phyloP scores from a whole-genome alignment of 495 filamentous ascomycete species.

The Thermochaetoides thermophila region DNA sequence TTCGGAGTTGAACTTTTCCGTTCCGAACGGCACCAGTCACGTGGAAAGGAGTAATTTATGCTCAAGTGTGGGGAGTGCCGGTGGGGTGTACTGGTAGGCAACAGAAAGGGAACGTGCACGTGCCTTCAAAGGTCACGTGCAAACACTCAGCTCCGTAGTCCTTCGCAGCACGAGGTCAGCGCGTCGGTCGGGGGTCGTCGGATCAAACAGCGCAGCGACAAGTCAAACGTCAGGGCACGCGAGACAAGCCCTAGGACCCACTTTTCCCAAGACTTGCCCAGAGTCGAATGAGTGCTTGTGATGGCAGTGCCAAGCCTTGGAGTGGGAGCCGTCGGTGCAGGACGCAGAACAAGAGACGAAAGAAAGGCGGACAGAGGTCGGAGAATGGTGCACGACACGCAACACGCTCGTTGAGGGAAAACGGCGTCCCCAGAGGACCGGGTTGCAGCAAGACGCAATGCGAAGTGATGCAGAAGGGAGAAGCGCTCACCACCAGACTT shows the following conservation, averaged over 20 bases:
- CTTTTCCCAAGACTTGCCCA: conserved; percentile 11
- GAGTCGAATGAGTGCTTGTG: conserved; percentile 7
- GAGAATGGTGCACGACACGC: neutral
- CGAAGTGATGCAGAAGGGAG: conserved; percentile 12
- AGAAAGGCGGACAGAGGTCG: neutral
- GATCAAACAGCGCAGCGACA: neutral
- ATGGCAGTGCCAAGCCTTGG: conserved; percentile 6
- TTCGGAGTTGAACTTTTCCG: neutral
- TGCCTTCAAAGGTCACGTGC: too few species aligned
- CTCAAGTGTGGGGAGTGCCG: neutral
- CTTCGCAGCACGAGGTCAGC: too few species aligned
- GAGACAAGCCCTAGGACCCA: conserved; percentile 10
- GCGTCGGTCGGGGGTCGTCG: neutral
- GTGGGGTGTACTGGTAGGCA: too few species aligned
- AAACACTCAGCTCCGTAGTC: too few species aligned
- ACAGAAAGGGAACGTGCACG: too few species aligned
- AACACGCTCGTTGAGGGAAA: neutral
- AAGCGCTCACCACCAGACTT: conserved; percentile 20
- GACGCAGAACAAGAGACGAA: neutral
- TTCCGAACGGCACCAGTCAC: conserved; percentile 3
- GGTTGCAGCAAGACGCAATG: neutral
- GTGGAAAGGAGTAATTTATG: neutral
- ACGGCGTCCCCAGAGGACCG: too few species aligned
- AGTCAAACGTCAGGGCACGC: neutral
- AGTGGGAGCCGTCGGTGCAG: conserved; percentile 2